Percentiles rank a stretch among this genome's conserved stretches.
Conservation (phyloP, 371 early-diverging fungal genomes). For the Amoeboaphelidium occidentale region DNA sequence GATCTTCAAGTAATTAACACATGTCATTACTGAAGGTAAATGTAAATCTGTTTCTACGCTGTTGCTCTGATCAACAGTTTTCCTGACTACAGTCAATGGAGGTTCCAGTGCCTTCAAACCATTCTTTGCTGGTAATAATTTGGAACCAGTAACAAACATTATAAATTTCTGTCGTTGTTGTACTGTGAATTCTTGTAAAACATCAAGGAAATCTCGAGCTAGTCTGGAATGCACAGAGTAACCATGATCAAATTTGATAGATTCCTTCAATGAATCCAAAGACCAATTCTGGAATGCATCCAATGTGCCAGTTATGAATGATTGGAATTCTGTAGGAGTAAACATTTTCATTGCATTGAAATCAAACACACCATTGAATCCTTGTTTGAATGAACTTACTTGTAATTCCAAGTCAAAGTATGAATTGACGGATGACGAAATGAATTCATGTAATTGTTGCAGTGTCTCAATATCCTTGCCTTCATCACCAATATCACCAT, state of each 20-base stretch:
- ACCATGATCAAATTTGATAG: constrained; percentile 2
- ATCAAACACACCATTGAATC: constrained; percentile 53
- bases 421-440: constrained; percentile 34
- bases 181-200: not conserved
- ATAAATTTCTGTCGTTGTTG: not conserved
- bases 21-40: constrained; percentile 87
- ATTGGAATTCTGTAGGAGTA: constrained; percentile 7
- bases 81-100: constrained; percentile 63
- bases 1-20: constrained; percentile 79
- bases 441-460: constrained; percentile 50
- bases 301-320: constrained; percentile 11
- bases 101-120: constrained; percentile 63
- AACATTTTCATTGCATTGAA: not conserved
- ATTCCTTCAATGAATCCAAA: constrained; percentile 32
- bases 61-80: constrained; percentile 30
- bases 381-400: constrained; percentile 42
- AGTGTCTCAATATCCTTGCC: constrained; percentile 29
- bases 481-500: too few relatives aligned
- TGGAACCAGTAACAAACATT: not conserved
- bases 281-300: constrained; percentile 38
- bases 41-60: constrained; percentile 66
- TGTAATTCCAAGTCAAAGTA: not conserved
- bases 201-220: not conserved
- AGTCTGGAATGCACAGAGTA: not conserved
- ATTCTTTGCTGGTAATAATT: not conserved